Percentiles rank a stretch among this genome's conserved stretches.
These are phyloP conservation scores for Trichoderma koningiopsis DNA, from an alignment of 2,329 filamentous ascomycete genomes.

Conservation along the genomic window DNA sequence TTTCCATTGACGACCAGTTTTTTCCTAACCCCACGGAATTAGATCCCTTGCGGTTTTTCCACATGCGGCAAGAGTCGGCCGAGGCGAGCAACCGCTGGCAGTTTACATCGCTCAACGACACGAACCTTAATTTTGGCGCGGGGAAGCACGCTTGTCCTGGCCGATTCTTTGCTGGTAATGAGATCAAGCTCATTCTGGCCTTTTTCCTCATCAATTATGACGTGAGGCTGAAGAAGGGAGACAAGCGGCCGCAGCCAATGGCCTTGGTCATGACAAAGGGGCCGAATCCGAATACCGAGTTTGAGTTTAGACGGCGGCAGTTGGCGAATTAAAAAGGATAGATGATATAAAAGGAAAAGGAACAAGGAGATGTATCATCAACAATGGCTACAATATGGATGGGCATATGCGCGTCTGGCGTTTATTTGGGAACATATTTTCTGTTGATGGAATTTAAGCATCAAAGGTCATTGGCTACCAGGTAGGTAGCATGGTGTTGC, in stretches of 20 bases:
- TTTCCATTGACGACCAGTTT: slow-evolving; percentile 45
- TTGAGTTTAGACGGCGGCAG: slow-evolving; percentile 44
- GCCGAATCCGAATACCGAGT: slow-evolving; percentile 43
- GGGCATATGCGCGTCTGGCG: neutral
- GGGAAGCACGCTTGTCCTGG: slow-evolving; percentile 53
- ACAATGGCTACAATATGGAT: neutral
- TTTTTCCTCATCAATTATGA: slow-evolving; percentile 53
- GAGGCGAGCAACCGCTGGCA: slow-evolving; percentile 46
- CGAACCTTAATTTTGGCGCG: slow-evolving; percentile 51
- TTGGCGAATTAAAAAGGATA: slow-evolving; percentile 28
- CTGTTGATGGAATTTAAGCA: neutral
- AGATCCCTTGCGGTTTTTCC: slow-evolving; percentile 54
- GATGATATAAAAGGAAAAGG: neutral
- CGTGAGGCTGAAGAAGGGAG: slow-evolving; percentile 41
- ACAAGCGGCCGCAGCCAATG: slow-evolving; percentile 44
- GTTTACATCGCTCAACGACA: slow-evolving; percentile 47
- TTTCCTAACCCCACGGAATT: slow-evolving; percentile 47
- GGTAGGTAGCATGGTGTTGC: neutral
- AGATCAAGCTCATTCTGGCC: slow-evolving; percentile 53
- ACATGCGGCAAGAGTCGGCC: slow-evolving; percentile 42
- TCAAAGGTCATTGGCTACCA: neutral
- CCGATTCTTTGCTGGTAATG: slow-evolving; percentile 52
- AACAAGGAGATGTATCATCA: neutral
- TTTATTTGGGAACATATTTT: neutral
- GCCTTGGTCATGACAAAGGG: slow-evolving; percentile 46